These are phyloP conservation scores for Hypoxylon sp. DNA, from an alignment of 2,329 filamentous ascomycete genomes.

Conservation along the genomic window DNA sequence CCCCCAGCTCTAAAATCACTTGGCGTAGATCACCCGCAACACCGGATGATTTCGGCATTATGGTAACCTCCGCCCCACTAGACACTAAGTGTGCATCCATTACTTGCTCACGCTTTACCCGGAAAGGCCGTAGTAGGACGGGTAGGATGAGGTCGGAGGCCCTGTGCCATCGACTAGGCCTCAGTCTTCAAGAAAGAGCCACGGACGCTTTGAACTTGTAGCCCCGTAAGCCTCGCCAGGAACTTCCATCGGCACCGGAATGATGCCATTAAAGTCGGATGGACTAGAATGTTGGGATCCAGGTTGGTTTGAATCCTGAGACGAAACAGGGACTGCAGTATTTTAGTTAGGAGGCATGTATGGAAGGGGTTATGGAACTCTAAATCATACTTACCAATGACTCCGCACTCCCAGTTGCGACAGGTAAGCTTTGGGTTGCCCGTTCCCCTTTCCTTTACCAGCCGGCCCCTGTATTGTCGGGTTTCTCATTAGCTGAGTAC, in stretches of 20 bases:
- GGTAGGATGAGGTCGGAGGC: constrained; percentile 10
- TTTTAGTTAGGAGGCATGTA: constrained; percentile 15
- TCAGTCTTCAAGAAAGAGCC: constrained; percentile 53
- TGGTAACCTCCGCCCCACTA: constrained; percentile 18
- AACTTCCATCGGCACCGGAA: constrained; percentile 62
- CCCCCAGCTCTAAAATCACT: constrained; percentile 15
- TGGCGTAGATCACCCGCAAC: constrained; percentile 33
- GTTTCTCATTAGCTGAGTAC: constrained; percentile 29
- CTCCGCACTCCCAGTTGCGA: constrained; percentile 96
- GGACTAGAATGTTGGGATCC: constrained; percentile 30
- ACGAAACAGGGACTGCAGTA: constrained; percentile 66
- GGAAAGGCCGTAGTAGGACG: constrained; percentile 9
- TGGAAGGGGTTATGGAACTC: neutral
- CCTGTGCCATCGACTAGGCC: constrained; percentile 8
- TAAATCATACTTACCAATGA: constrained; percentile 63
- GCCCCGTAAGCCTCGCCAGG: constrained; percentile 55
- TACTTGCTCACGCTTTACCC: constrained; percentile 21
- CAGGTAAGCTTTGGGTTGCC: constrained; percentile 82
- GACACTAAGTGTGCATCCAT: constrained; percentile 19
- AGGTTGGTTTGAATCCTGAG: constrained; percentile 40
- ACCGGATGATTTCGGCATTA: constrained; percentile 17
- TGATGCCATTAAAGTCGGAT: constrained; percentile 54
- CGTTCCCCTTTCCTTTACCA: constrained; percentile 78
- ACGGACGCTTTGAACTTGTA: constrained; percentile 50
- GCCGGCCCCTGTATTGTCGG: constrained; percentile 74